Percentiles rank a stretch among this genome's conserved stretches.
Conservation (phyloP, 345 rosid species). For the Ailanthus altissimus region DNA sequence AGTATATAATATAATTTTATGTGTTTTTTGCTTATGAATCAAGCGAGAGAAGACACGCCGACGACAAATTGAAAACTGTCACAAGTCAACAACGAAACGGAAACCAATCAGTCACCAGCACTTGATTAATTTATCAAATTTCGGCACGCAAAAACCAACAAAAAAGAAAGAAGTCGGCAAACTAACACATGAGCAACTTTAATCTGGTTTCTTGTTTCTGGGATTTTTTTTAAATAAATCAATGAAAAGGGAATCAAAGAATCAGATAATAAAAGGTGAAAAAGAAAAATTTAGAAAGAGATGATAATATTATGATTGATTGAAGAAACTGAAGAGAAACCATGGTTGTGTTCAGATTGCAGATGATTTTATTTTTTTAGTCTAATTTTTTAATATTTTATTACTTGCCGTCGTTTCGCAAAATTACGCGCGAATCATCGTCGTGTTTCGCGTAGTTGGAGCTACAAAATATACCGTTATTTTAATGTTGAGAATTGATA, state of each 20-base stretch:
- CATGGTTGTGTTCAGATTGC: background rate
- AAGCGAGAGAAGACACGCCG: conserved; percentile 25
- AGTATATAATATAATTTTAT: background rate
- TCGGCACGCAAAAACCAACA: background rate
- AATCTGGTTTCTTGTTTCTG: background rate
- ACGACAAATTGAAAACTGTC: background rate
- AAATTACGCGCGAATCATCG: conserved; percentile 25
- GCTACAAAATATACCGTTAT: background rate
- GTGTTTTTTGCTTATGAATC: background rate
- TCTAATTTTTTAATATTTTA: background rate
- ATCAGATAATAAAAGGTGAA: background rate
- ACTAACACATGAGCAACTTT: background rate
- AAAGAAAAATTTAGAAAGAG: too few species aligned
- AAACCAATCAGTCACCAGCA: background rate
- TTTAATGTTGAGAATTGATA: background rate
- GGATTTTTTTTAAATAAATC: background rate
- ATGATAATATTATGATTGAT: background rate
- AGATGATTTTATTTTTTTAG: background rate
- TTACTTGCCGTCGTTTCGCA: conserved; percentile 8
- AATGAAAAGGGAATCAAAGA: background rate
- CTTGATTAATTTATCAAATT: background rate
- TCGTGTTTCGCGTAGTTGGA: conserved; percentile 14
- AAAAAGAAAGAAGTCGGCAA: background rate
- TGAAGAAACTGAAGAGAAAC: background rate
- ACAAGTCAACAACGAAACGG: conserved; percentile 7